A percentile compares a stretch with the other conserved stretches of the same genome.
Evolutionary conservation across 2,329 filamentous ascomycete genomes (phyloP).

Genomic region (Nannizzia gypsea): DNA sequence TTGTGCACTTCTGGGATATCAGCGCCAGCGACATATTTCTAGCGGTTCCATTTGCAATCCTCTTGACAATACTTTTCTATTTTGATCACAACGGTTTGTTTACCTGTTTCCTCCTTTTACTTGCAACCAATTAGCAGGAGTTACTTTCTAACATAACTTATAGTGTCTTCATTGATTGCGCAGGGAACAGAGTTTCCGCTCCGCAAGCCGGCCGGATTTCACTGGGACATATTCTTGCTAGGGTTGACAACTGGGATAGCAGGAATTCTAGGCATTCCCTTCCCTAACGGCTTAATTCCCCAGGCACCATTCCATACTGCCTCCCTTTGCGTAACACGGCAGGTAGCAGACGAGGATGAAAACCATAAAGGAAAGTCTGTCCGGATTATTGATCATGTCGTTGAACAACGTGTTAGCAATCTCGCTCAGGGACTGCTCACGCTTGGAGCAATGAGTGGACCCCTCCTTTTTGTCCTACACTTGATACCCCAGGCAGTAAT

Average conservation of each 20-base stretch:
- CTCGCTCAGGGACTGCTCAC: constrained; percentile 66
- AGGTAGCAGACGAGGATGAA: constrained; percentile 45
- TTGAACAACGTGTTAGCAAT: constrained; percentile 67
- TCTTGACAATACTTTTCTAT: constrained; percentile 76
- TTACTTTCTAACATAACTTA: background rate
- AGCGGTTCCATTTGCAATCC: constrained; percentile 72
- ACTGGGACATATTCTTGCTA: constrained; percentile 75
- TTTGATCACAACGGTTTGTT: constrained; percentile 72
- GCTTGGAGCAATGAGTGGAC: constrained; percentile 65
- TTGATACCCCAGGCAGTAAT: constrained; percentile 69
- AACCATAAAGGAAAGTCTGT: constrained; percentile 46
- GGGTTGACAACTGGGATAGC: constrained; percentile 65
- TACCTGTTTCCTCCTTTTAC: background rate
- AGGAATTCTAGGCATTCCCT: constrained; percentile 64
- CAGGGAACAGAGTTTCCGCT: constrained; percentile 75
- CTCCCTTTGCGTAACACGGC: constrained; percentile 59
- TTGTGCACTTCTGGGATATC: constrained; percentile 73
- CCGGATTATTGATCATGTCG: constrained; percentile 51
- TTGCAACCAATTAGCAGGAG: background rate
- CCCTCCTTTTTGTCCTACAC: constrained; percentile 60
- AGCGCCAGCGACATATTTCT: constrained; percentile 62
- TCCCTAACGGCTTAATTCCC: constrained; percentile 72
- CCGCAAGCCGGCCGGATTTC: constrained; percentile 68
- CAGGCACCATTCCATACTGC: constrained; percentile 75
- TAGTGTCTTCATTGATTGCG: constrained; percentile 69